Conservation (phyloP, 2,329 filamentous ascomycete genomes). For the Neurospora sp. region DNA sequence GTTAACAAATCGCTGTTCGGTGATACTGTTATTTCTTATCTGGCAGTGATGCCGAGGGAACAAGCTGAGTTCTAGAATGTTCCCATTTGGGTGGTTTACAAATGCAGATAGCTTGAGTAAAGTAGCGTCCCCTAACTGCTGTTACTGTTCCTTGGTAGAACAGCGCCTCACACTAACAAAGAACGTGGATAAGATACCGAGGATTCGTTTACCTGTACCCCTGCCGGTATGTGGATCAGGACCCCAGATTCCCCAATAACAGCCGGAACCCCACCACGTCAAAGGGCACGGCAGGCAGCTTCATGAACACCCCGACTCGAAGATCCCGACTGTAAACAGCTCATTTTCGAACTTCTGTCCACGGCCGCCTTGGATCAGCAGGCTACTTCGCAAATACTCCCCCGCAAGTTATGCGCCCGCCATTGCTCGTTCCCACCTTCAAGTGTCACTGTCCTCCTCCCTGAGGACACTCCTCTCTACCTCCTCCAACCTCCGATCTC, state of each 20-base stretch:
- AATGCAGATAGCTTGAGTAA: slow-evolving; percentile 1
- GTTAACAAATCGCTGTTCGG: not conserved
- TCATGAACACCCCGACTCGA: not conserved
- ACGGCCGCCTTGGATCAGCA: not conserved
- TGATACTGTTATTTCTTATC: not conserved
- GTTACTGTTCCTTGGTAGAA: not conserved
- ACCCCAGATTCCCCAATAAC: not conserved
- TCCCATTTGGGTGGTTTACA: slow-evolving; percentile 10
- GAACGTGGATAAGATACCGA: not conserved
- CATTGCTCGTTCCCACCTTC: not conserved
- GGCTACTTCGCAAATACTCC: not conserved
- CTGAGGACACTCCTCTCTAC: not conserved
- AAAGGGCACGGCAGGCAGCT: not conserved
- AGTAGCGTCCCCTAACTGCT: not conserved
- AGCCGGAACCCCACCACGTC: not conserved
- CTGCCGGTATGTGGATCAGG: not conserved
- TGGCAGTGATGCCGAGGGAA: not conserved
- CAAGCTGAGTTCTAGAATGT: slow-evolving; percentile 10
- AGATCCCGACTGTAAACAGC: not conserved
- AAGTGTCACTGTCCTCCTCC: not conserved
- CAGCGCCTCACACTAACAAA: not conserved
- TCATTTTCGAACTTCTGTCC: not conserved
- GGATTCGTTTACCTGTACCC: not conserved
- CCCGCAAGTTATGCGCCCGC: not conserved
- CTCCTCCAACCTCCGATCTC: not conserved